Base-by-base conservation (phyloP, 176 grass and related monocot genomes). In the Lolium rigidum region DNA sequence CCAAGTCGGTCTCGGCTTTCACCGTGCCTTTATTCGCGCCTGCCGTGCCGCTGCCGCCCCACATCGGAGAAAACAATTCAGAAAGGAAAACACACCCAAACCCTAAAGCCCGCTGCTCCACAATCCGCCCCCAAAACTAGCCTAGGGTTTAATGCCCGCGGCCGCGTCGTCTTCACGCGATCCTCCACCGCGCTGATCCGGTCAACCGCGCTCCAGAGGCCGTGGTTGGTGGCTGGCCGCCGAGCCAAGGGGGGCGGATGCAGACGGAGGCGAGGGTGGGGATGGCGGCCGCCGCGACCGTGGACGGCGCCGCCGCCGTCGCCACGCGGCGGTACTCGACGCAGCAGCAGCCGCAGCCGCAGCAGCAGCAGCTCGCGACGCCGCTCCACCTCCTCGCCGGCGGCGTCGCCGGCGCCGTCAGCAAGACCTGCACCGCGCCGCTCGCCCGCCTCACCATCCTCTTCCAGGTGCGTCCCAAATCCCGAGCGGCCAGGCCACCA, bases 361-460 rank as follows among this genome's bases (percentile, higher is more conserved):
- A 87, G 82, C 77, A 74, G 55, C 87, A 74, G 55, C 87, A 90
- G 87, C 82, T 95, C 60, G 90, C 86, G 49, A 91, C 92, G n/a
- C 61, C 87, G 38, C 89, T 88, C 22, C 91, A 94, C 49, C 93
- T 98, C 57, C 88, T 98, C 6, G 86, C 96, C 16, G 96, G 96
- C 9, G 96, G 96, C 20, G 88, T 98, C 10, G 96, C 96, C 3
- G 96, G 96, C 46, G 93, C 93, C 17, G 82, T 98, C 21, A 98
- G 93, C 91, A 98, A 98, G 91, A 98, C 96, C 47, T 98, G 96
- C 88, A 98, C 96, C 13, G 96, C 96, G 50, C 96, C 93, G 44
- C 93, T 98, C 12, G 91, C 90, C 7, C 93, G 96, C 43, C 91
- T 98, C n/a, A 98, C 96, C 46, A 98, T 98, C 73, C 91, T 98